Percentiles rank a stretch among this genome's conserved stretches.
Evolutionary conservation across 2,329 filamentous ascomycete species (phyloP).

Genomic region (Rhynchosporium agropyri): DNA sequence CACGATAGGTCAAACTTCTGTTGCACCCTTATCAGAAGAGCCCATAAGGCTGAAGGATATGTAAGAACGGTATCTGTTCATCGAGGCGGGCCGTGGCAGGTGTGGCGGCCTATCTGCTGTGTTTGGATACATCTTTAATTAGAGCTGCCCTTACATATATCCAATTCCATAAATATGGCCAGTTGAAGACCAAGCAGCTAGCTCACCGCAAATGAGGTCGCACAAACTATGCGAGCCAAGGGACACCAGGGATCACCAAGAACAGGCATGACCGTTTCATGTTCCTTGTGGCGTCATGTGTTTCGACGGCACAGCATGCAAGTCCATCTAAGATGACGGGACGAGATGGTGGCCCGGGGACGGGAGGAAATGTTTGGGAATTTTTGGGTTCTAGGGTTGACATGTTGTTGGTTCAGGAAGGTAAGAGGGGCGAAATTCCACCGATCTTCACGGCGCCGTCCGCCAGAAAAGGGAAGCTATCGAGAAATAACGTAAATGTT

Average conservation of each 20-base stretch:
- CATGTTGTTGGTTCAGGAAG: background rate
- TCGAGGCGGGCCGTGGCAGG: conserved; percentile 4
- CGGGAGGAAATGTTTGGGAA: background rate
- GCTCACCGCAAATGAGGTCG: conserved; percentile 15
- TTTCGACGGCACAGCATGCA: conserved; percentile 22
- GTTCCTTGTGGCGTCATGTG: conserved; percentile 18
- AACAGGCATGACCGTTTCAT: conserved; percentile 22
- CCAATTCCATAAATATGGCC: conserved; percentile 10
- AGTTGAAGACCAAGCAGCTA: conserved; percentile 4
- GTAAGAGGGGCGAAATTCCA: background rate
- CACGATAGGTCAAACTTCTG: conserved; percentile 12
- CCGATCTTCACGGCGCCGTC: conserved; percentile 3
- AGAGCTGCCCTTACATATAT: background rate
- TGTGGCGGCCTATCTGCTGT: conserved; percentile 5
- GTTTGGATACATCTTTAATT: background rate
- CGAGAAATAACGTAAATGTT: background rate
- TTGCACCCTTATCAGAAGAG: conserved; percentile 1
- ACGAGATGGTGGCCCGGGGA: background rate
- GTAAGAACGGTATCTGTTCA: conserved; percentile 12
- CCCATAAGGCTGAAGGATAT: conserved; percentile 19
- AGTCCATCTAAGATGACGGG: conserved; percentile 3
- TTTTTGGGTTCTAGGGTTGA: conserved; percentile 9
- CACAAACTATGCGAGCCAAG: conserved; percentile 9
- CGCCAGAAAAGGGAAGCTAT: background rate
- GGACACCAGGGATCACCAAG: conserved; percentile 4